Evolutionary conservation across 257 asterid species (phyloP).

Genomic region (Nicotiana otophora): DNA sequence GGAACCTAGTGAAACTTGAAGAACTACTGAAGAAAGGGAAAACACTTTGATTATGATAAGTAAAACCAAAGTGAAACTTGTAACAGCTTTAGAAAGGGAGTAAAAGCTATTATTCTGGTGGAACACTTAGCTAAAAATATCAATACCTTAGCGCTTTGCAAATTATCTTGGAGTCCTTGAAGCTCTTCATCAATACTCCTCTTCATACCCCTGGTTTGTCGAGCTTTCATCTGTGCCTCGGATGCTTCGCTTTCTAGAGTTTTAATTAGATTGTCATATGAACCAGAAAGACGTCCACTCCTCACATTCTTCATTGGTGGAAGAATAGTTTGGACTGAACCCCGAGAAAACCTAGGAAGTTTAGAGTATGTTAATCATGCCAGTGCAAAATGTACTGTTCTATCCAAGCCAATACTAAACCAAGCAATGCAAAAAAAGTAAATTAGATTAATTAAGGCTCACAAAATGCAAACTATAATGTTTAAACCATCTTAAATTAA

Average conservation of each 20-base stretch:
- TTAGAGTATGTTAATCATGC: neutral
- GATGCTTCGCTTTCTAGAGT: constrained; percentile 51
- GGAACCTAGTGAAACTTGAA: neutral
- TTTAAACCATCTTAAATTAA: neutral
- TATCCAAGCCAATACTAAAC: neutral
- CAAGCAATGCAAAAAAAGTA: neutral
- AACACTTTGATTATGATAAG: neutral
- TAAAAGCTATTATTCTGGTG: neutral
- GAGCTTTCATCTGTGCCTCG: constrained; percentile 37
- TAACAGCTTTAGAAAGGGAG: neutral
- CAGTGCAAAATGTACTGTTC: neutral
- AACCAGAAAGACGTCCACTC: constrained; percentile 79
- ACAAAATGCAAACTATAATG: neutral
- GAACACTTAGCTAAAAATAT: neutral
- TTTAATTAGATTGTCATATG: constrained; percentile 64
- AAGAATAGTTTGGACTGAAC: constrained; percentile 75
- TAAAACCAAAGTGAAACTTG: neutral
- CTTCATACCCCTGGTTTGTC: constrained; percentile 44
- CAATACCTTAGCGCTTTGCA: constrained; percentile 48
- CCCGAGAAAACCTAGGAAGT: constrained; percentile 70
- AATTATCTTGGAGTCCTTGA: constrained; percentile 30
- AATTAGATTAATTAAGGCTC: neutral
- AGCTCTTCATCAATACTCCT: constrained; percentile 57
- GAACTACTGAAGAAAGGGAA: neutral
- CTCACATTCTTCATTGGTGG: constrained; percentile 63